phyloP scores from a whole-genome alignment of 345 rosid genomes.

The Syzygium jambos region DNA sequence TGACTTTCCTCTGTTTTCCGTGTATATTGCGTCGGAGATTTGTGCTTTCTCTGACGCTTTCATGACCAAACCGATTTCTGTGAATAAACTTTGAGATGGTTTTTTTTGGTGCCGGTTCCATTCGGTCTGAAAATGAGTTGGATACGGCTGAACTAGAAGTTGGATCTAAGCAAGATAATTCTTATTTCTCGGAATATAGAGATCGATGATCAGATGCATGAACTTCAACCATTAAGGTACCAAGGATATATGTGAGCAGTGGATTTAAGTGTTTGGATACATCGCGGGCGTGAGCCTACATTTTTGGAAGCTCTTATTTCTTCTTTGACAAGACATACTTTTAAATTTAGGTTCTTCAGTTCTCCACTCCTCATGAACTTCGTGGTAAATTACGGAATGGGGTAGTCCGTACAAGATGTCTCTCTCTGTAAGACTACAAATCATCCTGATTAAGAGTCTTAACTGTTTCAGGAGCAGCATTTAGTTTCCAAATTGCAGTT shows the following conservation, averaged over 20 bases:
- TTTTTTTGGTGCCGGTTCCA: background rate
- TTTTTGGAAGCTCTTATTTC: background rate
- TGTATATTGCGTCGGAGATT: background rate
- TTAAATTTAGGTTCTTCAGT: background rate
- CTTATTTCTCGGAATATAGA: background rate
- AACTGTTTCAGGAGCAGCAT: constrained; percentile 79
- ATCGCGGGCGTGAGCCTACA: background rate
- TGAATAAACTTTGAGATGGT: background rate
- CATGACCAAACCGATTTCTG: background rate
- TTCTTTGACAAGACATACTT: background rate
- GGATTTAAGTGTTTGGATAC: background rate
- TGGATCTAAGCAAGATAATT: background rate
- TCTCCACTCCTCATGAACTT: background rate
- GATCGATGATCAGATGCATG: background rate
- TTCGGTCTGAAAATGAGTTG: background rate
- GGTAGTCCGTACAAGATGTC: background rate
- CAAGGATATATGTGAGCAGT: background rate
- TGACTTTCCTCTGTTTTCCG: background rate
- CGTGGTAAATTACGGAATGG: background rate
- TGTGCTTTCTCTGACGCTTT: background rate
- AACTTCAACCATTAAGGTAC: background rate
- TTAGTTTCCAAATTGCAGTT: constrained; percentile 65
- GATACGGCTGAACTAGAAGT: background rate
- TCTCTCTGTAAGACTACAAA: background rate
- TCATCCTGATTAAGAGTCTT: background rate